A percentile compares a stretch with the other conserved stretches of the same genome.
Conservation (phyloP, 1,284 basidiomycete species). For the Bondarzewia mesenterica region DNA sequence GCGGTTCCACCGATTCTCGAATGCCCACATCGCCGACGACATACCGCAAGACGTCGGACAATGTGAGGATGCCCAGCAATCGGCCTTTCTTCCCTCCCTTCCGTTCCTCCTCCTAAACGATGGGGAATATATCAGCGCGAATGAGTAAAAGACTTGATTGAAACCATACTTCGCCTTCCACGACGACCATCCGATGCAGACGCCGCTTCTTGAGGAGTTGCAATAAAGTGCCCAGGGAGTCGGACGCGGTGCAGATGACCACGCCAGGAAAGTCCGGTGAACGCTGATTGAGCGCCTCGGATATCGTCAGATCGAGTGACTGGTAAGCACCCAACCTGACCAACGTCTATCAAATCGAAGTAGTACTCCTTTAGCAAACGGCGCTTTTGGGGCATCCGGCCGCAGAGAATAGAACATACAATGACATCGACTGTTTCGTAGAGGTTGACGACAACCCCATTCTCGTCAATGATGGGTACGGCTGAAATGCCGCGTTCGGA, state of each 20-base stretch:
- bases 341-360: constrained; percentile 85
- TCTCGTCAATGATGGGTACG: constrained; percentile 91
- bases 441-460: constrained; percentile 91
- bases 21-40: constrained; percentile 63
- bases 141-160: constrained; percentile 1
- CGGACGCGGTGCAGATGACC: constrained; percentile 89
- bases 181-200: constrained; percentile 90
- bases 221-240: constrained; percentile 90
- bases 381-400: no score
- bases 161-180: constrained; percentile 68
- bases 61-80: constrained; percentile 82
- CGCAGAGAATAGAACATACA: constrained; percentile 41
- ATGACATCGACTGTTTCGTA: constrained; percentile 99
- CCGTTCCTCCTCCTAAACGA: constrained; percentile 61
- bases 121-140: constrained; percentile 9
- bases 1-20: constrained; percentile 14
- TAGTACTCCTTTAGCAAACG: neutral
- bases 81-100: constrained; percentile 76
- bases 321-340: constrained; percentile 94
- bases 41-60: constrained; percentile 87
- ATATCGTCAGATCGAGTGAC: constrained; percentile 91
- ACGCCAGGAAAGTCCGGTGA: constrained; percentile 94
- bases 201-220: constrained; percentile 89
- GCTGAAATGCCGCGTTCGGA: constrained; percentile 93
- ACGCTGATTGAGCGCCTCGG: constrained; percentile 86